phyloP scores from a whole-genome alignment of 371 early-diverging fungal genomes.

The Mortierella sp. region DNA sequence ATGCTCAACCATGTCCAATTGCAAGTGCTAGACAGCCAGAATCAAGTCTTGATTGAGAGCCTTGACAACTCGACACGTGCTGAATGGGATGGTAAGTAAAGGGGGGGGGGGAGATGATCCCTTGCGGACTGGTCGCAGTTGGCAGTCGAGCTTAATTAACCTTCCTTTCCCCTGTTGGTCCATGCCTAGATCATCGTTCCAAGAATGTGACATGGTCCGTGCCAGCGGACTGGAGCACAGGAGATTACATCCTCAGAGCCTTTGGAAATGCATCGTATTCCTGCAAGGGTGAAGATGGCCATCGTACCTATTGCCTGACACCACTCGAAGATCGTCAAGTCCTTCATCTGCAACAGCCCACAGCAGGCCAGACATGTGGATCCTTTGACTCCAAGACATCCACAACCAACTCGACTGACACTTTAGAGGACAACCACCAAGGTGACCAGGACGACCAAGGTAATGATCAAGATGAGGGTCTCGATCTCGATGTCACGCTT shows the following conservation, averaged over 20 bases:
- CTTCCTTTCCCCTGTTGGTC: neutral
- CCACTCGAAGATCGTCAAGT: slow-evolving; percentile 24
- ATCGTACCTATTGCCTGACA: slow-evolving; percentile 12
- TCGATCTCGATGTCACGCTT: neutral
- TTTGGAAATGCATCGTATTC: slow-evolving; percentile 32
- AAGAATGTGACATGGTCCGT: slow-evolving; percentile 44
- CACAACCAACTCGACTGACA: neutral
- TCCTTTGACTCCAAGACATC: neutral
- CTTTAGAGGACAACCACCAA: no score
- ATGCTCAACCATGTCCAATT: slow-evolving; percentile 38
- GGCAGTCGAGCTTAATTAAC: no score
- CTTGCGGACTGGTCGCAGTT: no score
- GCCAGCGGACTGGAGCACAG: slow-evolving; percentile 16
- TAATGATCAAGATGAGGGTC: neutral
- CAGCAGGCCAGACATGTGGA: neutral
- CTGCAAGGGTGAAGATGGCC: slow-evolving; percentile 10
- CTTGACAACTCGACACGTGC: slow-evolving; percentile 37
- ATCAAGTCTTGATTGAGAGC: slow-evolving; percentile 16
- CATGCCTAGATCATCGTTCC: slow-evolving; percentile 12
- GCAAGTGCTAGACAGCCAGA: slow-evolving; percentile 19
- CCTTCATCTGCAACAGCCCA: slow-evolving; percentile 11
- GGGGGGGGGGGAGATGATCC: no score
- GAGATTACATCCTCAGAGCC: slow-evolving; percentile 34
- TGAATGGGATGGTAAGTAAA: slow-evolving; percentile 37
- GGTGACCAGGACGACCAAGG: neutral